Conservation (phyloP, 129 eudicot genomes). For the Lactuca sativa region DNA sequence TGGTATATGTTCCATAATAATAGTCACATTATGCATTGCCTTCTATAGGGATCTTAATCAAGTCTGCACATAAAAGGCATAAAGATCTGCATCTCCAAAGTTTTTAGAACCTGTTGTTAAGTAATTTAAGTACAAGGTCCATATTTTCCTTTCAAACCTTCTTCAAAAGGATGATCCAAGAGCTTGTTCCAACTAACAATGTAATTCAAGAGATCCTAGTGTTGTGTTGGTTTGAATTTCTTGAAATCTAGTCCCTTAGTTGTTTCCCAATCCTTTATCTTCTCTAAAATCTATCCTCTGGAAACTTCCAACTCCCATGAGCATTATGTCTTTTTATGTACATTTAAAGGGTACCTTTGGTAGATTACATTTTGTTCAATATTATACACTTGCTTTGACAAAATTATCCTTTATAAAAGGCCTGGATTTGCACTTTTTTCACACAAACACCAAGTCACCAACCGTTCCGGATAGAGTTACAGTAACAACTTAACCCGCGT, state of each 20-base stretch:
- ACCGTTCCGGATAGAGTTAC: constrained; percentile 1
- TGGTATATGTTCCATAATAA: neutral
- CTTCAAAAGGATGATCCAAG: no score
- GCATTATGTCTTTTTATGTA: neutral
- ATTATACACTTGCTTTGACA: constrained; percentile 2
- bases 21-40: neutral
- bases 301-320: neutral
- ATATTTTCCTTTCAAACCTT: no score
- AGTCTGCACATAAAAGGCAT: neutral
- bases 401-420: constrained; percentile 7
- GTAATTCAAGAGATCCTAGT: neutral
- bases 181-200: no score
- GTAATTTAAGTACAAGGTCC: no score
- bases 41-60: neutral
- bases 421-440: constrained; percentile 1
- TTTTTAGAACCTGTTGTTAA: no score
- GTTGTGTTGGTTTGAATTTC: neutral
- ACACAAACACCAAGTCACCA: constrained; percentile 8
- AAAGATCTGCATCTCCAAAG: neutral
- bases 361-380: neutral
- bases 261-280: constrained; percentile 7
- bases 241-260: neutral
- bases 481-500: constrained; percentile 5
- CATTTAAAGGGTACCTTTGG: neutral
- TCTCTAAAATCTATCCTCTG: constrained; percentile 1